Conservation (phyloP, 2,329 filamentous ascomycete species). For the Exophiala mesophila region DNA sequence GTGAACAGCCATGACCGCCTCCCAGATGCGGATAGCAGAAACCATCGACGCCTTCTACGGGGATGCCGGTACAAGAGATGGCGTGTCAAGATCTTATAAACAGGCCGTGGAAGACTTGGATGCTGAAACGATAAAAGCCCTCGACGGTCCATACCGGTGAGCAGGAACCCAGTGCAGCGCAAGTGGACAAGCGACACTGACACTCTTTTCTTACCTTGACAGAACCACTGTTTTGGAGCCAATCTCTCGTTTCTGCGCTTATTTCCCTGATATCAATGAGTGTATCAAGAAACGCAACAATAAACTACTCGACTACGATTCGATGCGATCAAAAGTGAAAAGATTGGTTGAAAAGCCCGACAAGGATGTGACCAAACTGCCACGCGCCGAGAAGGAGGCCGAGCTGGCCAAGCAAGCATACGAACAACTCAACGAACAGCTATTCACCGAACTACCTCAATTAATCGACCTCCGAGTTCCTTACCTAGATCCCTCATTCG, state of each 20-base stretch:
- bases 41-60: slow-evolving; percentile 99
- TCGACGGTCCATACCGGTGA: slow-evolving; percentile 89
- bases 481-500: slow-evolving; percentile 93
- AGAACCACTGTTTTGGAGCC: slow-evolving; percentile 91
- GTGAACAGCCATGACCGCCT: slow-evolving; percentile 87
- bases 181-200: slow-evolving; percentile 1
- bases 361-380: slow-evolving; percentile 95
- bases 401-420: slow-evolving; percentile 91
- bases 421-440: slow-evolving; percentile 94
- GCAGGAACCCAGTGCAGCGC: slow-evolving; percentile 13
- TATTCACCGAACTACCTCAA: slow-evolving; percentile 87
- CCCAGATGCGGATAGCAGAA: slow-evolving; percentile 98
- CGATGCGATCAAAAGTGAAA: slow-evolving; percentile 92
- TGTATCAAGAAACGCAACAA: slow-evolving; percentile 99
- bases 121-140: slow-evolving; percentile 94
- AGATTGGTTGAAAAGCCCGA: slow-evolving; percentile 96
- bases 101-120: slow-evolving; percentile 97
- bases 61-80: slow-evolving; percentile 88
- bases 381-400: slow-evolving; percentile 91
- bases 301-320: slow-evolving; percentile 97
- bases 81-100: slow-evolving; percentile 94
- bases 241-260: slow-evolving; percentile 92
- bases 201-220: slow-evolving; percentile 5
- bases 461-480: slow-evolving; percentile 95
- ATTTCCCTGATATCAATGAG: slow-evolving; percentile 98